These are phyloP conservation scores for Macrocybe gigantea DNA, from an alignment of 768 basidiomycete species.

Conservation along the genomic window DNA sequence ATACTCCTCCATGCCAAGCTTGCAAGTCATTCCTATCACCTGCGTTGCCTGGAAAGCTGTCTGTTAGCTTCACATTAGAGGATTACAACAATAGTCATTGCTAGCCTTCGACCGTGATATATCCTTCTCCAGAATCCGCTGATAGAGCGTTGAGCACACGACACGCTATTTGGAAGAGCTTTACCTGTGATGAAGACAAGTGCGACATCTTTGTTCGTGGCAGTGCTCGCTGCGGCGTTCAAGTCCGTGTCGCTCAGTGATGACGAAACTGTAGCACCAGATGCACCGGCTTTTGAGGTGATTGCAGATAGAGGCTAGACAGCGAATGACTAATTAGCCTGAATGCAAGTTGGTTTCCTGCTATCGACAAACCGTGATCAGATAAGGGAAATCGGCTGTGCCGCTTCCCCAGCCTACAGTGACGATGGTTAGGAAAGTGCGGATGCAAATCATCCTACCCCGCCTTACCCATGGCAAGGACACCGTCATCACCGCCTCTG, in stretches of 20 bases:
- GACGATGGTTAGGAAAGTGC: background rate
- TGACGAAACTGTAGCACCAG: slow-evolving; percentile 37
- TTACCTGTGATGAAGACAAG: slow-evolving; percentile 48
- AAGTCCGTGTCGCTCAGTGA: slow-evolving; percentile 47
- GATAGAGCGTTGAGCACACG: background rate
- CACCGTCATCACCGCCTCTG: slow-evolving; percentile 50
- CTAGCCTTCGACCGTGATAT: slow-evolving; percentile 37
- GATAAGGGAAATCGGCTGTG: slow-evolving; percentile 46
- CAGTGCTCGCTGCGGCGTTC: slow-evolving; percentile 34
- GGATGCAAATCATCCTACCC: background rate
- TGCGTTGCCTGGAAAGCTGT: slow-evolving; percentile 30
- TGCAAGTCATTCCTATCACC: slow-evolving; percentile 49
- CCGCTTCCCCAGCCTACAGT: slow-evolving; percentile 42
- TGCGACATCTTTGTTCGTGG: slow-evolving; percentile 40
- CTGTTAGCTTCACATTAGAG: too few relatives aligned
- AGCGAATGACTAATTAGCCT: background rate
- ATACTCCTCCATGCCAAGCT: slow-evolving; percentile 45
- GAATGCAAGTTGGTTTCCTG: background rate
- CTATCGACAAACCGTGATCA: slow-evolving; percentile 31
- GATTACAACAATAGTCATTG: background rate
- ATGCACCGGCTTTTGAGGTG: slow-evolving; percentile 27
- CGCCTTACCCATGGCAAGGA: slow-evolving; percentile 53
- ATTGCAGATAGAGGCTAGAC: slow-evolving; percentile 40
- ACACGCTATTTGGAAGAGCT: background rate
- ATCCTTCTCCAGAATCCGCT: slow-evolving; percentile 39